A percentile compares a stretch with the other conserved stretches of the same genome.
These are phyloP conservation scores for Globisporangium abappressorium DNA, from an alignment of 352 stramenopile species.

Conservation along the genomic window DNA sequence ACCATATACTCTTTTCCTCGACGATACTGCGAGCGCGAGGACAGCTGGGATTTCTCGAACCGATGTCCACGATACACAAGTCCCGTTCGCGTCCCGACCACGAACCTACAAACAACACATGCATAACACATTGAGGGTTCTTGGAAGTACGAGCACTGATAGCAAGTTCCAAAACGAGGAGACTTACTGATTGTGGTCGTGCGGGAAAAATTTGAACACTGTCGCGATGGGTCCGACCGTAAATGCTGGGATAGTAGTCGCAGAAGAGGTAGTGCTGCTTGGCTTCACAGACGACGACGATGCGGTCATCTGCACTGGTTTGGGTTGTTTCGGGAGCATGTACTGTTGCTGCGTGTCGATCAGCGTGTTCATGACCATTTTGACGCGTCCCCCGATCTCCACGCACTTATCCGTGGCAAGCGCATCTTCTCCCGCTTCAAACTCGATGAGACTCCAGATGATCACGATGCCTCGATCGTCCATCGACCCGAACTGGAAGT, in stretches of 20 bases:
- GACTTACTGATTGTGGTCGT: constrained; percentile 55
- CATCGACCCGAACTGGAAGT: constrained; percentile 72
- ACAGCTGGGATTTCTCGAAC: constrained; percentile 8
- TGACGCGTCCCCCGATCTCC: constrained; percentile 58
- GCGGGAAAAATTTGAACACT: constrained; percentile 47
- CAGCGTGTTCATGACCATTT: constrained; percentile 58
- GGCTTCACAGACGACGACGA: background rate
- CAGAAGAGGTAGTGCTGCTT: background rate
- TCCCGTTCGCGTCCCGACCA: constrained; percentile 45
- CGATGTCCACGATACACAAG: constrained; percentile 31
- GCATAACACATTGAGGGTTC: background rate
- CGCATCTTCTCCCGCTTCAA: constrained; percentile 38
- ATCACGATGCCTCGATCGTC: constrained; percentile 66
- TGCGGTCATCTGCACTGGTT: background rate
- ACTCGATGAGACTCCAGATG: constrained; percentile 72
- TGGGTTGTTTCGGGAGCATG: constrained; percentile 17
- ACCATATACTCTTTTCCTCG: background rate
- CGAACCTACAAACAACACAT: constrained; percentile 28
- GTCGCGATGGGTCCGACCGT: constrained; percentile 43
- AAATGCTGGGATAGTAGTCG: constrained; percentile 9
- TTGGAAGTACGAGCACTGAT: background rate
- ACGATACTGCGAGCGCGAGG: constrained; percentile 4
- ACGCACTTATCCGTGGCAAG: constrained; percentile 55
- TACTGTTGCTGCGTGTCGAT: constrained; percentile 62
- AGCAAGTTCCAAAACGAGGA: constrained; percentile 1